phyloP scores from a whole-genome alignment of 345 rosid species.

The Brassica cretica region DNA sequence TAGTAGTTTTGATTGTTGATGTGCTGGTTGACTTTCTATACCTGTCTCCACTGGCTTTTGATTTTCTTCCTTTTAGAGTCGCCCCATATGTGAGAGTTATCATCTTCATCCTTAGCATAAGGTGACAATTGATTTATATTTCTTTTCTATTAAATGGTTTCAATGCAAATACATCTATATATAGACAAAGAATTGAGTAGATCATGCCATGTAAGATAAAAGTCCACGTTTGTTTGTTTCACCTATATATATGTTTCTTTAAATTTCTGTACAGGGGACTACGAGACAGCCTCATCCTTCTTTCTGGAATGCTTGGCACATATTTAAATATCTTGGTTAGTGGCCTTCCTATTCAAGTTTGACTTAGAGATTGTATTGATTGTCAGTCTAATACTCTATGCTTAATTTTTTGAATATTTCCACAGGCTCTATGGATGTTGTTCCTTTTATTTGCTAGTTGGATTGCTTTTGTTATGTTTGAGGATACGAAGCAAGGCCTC shows the following conservation, averaged over 20 bases:
- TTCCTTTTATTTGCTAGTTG: slow-evolving; percentile 91
- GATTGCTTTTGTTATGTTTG: slow-evolving; percentile 95
- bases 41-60: slow-evolving; percentile 67
- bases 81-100: slow-evolving; percentile 89
- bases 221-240: neutral
- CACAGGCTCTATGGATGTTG: slow-evolving; percentile 85
- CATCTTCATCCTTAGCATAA: slow-evolving; percentile 66
- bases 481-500: slow-evolving; percentile 87
- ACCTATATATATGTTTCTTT: neutral
- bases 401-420: slow-evolving; percentile 33
- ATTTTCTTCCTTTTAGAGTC: slow-evolving; percentile 74
- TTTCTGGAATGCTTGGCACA: slow-evolving; percentile 91
- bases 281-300: slow-evolving; percentile 56
- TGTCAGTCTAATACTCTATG: slow-evolving; percentile 10
- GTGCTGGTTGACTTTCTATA: slow-evolving; percentile 68
- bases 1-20: slow-evolving; percentile 70
- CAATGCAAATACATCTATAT: neutral
- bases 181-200: neutral
- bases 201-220: neutral
- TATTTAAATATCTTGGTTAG: slow-evolving; percentile 85
- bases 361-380: slow-evolving; percentile 7
- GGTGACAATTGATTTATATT: slow-evolving; percentile 45
- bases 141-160: neutral
- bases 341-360: slow-evolving; percentile 35
- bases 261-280: slow-evolving; percentile 57